A percentile compares a stretch with the other conserved stretches of the same genome.
phyloP scores from a whole-genome alignment of 176 grass and related monocot genomes.

The Musa acuminata region DNA sequence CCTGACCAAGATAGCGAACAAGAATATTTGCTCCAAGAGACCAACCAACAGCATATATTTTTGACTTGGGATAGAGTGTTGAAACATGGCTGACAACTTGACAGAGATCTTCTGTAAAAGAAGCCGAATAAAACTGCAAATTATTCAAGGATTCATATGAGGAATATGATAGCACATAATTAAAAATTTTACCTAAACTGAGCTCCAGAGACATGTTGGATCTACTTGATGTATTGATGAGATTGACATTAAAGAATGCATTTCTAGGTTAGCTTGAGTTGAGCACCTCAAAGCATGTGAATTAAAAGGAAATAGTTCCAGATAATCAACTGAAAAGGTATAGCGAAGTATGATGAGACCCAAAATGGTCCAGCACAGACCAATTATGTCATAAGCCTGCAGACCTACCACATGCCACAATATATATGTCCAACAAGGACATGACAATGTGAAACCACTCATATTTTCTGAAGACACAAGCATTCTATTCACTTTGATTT shows the following conservation, averaged over 20 bases:
- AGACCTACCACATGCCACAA: background rate
- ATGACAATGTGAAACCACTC: too few species aligned
- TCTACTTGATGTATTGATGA: background rate
- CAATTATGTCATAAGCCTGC: background rate
- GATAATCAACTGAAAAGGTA: background rate
- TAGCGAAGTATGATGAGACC: background rate
- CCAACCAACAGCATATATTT: slow-evolving; percentile 82
- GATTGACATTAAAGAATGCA: background rate
- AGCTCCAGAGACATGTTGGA: background rate
- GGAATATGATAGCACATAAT: background rate
- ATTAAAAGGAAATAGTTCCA: background rate
- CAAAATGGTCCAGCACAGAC: background rate
- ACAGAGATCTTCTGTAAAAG: slow-evolving; percentile 81
- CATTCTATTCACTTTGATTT: background rate
- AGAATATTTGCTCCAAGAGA: slow-evolving; percentile 99
- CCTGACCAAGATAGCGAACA: slow-evolving; percentile 90
- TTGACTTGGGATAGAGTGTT: slow-evolving; percentile 46
- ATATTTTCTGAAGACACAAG: background rate
- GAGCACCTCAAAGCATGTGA: background rate
- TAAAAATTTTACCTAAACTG: background rate
- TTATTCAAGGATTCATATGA: slow-evolving; percentile 25
- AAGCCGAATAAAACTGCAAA: slow-evolving; percentile 83
- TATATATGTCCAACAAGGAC: too few species aligned
- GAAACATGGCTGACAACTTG: slow-evolving; percentile 60
- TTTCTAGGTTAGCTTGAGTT: background rate